Conservation (phyloP, 768 basidiomycete genomes). For the Dendrothele bispora region DNA sequence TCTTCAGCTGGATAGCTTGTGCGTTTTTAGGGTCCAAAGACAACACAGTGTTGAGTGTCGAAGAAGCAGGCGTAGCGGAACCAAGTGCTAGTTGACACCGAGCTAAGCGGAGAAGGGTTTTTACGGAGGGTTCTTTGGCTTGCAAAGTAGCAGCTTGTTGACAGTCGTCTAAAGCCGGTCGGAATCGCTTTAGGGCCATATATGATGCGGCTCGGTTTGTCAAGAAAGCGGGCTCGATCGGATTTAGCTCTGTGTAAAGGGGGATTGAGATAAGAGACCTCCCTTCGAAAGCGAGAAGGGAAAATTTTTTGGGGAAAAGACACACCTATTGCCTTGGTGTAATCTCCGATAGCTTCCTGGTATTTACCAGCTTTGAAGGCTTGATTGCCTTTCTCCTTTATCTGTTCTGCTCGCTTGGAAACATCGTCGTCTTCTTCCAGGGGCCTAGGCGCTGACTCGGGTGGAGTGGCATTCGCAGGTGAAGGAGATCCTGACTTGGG, state of each 20-base stretch:
- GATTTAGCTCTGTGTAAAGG: constrained; percentile 50
- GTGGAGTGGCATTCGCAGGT: constrained; percentile 4
- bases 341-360: constrained; percentile 68
- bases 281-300: constrained; percentile 7
- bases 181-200: constrained; percentile 80
- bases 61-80: constrained; percentile 62
- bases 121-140: constrained; percentile 57
- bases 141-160: constrained; percentile 72
- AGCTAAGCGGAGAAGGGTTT: constrained; percentile 81
- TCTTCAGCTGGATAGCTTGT: constrained; percentile 58
- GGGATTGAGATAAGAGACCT: constrained; percentile 2
- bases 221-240: constrained; percentile 70
- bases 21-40: constrained; percentile 62
- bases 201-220: constrained; percentile 87
- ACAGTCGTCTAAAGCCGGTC: constrained; percentile 74
- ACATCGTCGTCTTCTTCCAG: constrained; percentile 32
- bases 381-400: constrained; percentile 75
- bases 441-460: constrained; percentile 10
- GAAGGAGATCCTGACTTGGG: not conserved
- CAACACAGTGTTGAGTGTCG: constrained; percentile 62
- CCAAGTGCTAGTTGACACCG: constrained; percentile 85
- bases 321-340: constrained; percentile 73
- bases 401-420: constrained; percentile 51
- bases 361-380: constrained; percentile 70
- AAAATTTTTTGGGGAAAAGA: constrained; percentile 7